Evolutionary conservation across 768 basidiomycete genomes (phyloP), one percentile per base, ranked within the genome.

Genomic region (Agrocybe pediades): DNA sequence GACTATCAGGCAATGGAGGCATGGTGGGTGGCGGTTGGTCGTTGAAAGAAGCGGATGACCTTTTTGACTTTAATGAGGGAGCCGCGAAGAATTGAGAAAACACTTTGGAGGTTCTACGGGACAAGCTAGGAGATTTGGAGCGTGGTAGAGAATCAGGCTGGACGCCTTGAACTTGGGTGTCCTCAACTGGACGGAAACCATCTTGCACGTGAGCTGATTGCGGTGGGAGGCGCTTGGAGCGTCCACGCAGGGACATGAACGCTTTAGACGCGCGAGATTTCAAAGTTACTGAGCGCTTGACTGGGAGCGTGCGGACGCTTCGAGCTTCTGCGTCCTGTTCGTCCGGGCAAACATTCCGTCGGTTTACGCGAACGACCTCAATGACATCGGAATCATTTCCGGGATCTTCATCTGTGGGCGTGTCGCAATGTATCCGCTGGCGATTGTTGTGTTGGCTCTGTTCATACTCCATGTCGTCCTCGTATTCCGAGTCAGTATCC

Each of bases 291-390:
- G 76, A 66, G 29, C 68, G 65, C 60, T 73, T 73, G 27, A 56
- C 54, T 23, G 66, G 41, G n/a, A 66, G 48, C 23, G 62, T 46
- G 11, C 33, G 52, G 23, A 55, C 23, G 39, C 50, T 54, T 39
- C 52, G 48, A 3, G 21, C 33, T 27, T 56, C 47, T 26, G 21
- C 43, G 16, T 40, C 44, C n/a, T 24, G 19, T 26, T 48, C 49
- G 21, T 52, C 52, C 39, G 55, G 29, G 13, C 45, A 27, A 13
- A 45, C 44, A 17, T 49, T 54, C 33, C 43, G 48, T 41, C 83
- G 77, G 57, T 77, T 73, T 53, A 86, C 77, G 62, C 82, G 84
- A 33, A 86, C 72, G 25, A 86, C 79, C 63, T 87, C 85, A 13
- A 85, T 69, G 29, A 86, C 76, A 59, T 84, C 84, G 17, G 80